Evolutionary conservation across 768 basidiomycete genomes (phyloP), one percentile per base, ranked within the genome.

Genomic region (Lentinula sp.): DNA sequence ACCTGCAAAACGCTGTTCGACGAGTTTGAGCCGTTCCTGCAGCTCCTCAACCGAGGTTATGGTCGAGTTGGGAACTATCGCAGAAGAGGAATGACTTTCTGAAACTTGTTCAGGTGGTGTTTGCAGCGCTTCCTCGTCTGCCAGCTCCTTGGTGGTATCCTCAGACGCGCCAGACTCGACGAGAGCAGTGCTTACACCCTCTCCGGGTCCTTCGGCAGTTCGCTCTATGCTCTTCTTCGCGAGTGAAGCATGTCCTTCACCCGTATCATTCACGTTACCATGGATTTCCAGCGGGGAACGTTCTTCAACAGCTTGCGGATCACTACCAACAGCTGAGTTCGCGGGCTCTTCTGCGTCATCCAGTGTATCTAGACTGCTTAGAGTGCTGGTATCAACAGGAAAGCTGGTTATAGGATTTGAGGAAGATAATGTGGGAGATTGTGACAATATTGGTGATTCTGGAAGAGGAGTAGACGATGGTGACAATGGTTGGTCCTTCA

Each of bases 1-100:
- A 88, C 91, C 90, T 63, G 84, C 66, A 67, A 93, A 92, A n/a
- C 87, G 80, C 69, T 90, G 84, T 66, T 93, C 90, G 2, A 92
- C 80, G 40, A 87, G 75, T 68, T 81, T 85, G 61, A 94, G 73
- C 46, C 84, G 80, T 63, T 85, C 79, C 68, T 84, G 87, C 57
- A 93, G 72, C 37, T 73, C 75, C 58, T 90, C 89, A 5, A 89
- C 71, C 61, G 78, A 73, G 4, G 61, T 55, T 28, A 50, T 18
- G 8, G 54, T 42, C 18, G 16, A 55, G 13, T 18, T 31, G 10
- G 50, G 11, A 32, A 16, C 50, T 28, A 51, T 6, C 11, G 32
- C 21, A 51, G 18, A 10, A 31, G 39, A 13, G 32, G 40, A 39
- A 4, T 6, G 37, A 9, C 50, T 21, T 37, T 32, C 34, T 60